A percentile compares a stretch with the other conserved stretches of the same genome.
These are phyloP conservation scores for Boletales sp. DNA, from an alignment of 768 basidiomycete species.

Conservation along the genomic window DNA sequence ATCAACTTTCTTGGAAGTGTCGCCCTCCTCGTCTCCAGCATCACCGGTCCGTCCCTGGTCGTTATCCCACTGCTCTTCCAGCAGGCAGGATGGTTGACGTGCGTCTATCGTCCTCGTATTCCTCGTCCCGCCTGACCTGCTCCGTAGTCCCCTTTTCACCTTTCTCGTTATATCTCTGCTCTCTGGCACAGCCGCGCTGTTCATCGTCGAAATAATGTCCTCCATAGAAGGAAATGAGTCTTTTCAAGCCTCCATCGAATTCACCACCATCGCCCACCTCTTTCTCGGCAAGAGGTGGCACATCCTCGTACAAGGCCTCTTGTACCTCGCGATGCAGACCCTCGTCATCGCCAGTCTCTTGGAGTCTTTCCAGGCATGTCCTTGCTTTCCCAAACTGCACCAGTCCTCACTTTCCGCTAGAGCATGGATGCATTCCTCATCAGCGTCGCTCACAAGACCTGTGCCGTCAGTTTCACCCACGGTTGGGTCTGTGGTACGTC, in stretches of 20 bases:
- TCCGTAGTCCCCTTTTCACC: constrained; percentile 12
- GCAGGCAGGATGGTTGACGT: constrained; percentile 27
- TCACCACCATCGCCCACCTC: constrained; percentile 24
- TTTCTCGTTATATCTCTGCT: constrained; percentile 16
- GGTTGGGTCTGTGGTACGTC: constrained; percentile 22
- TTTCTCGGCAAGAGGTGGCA: constrained; percentile 25
- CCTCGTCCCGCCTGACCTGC: background rate
- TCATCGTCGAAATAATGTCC: constrained; percentile 22
- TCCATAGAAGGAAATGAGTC: constrained; percentile 24
- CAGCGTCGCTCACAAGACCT: constrained; percentile 22
- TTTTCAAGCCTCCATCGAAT: constrained; percentile 22
- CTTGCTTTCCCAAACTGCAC: too few relatives aligned
- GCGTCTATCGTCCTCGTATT: background rate
- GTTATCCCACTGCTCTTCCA: constrained; percentile 22
- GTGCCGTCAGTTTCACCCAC: constrained; percentile 20
- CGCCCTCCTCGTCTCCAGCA: constrained; percentile 24
- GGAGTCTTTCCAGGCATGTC: constrained; percentile 22
- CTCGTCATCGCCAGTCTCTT: constrained; percentile 21
- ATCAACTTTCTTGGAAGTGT: constrained; percentile 22
- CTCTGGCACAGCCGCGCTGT: constrained; percentile 17
- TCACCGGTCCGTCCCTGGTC: constrained; percentile 21
- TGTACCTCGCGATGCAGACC: constrained; percentile 21
- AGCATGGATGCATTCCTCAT: constrained; percentile 24
- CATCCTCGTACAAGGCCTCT: constrained; percentile 13
- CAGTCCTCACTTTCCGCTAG: constrained; percentile 1